Evolutionary conservation across 768 basidiomycete genomes (phyloP).

Genomic region (Amanita pseudoporphyria): DNA sequence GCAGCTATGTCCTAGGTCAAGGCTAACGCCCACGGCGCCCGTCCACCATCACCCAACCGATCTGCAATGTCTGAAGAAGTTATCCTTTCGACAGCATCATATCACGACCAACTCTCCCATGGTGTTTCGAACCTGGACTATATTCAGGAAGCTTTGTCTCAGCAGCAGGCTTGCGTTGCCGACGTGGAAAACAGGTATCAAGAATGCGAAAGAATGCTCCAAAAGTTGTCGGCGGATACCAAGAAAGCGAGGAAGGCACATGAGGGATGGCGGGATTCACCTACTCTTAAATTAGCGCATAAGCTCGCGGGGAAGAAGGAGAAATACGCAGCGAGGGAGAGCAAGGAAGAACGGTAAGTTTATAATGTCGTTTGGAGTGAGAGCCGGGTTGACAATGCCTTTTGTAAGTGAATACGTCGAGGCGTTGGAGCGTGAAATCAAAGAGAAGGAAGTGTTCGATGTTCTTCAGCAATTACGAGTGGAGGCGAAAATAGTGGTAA

Average conservation of each 20-base stretch:
- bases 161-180: slow-evolving; percentile 25
- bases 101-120: slow-evolving; percentile 26
- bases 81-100: slow-evolving; percentile 27
- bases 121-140: slow-evolving; percentile 30
- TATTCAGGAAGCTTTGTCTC: slow-evolving; percentile 25
- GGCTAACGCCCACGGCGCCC: neutral
- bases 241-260: slow-evolving; percentile 38
- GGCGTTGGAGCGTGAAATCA: slow-evolving; percentile 31
- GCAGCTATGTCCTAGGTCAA: neutral
- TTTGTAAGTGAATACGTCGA: slow-evolving; percentile 33
- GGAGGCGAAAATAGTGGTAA: slow-evolving; percentile 28
- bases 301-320: slow-evolving; percentile 32
- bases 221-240: slow-evolving; percentile 24
- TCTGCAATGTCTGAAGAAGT: slow-evolving; percentile 19
- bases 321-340: slow-evolving; percentile 30
- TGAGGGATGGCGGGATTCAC: slow-evolving; percentile 29
- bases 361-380: neutral
- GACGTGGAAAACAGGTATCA: slow-evolving; percentile 23
- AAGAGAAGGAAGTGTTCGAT: slow-evolving; percentile 24
- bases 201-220: slow-evolving; percentile 17
- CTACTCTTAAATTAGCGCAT: slow-evolving; percentile 26
- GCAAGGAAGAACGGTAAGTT: slow-evolving; percentile 35
- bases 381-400: neutral
- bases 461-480: slow-evolving; percentile 22
- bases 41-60: neutral